Evolutionary conservation across 495 filamentous ascomycete genomes (phyloP), one percentile per base, ranked within the genome.

Genomic region (Talaromyces proteolyticus): DNA sequence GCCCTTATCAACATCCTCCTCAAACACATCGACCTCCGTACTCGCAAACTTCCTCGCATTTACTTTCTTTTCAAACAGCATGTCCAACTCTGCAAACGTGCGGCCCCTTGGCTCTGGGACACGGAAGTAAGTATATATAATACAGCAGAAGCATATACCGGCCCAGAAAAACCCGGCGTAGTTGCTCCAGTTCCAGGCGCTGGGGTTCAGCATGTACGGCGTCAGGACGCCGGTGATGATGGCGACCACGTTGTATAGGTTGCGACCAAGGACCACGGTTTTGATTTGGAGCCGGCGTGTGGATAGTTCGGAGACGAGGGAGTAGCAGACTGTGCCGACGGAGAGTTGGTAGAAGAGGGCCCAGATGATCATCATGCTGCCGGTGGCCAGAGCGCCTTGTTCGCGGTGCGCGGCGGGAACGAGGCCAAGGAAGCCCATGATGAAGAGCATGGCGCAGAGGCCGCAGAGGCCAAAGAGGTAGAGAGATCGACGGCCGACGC

Each of bases 121-220:
- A 6, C 87, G 79, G 75, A 89, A 89, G 65, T 80, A 91, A 0
- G 79, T 78, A 63, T 87, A 91, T 4, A 88, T 64, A 48, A 89
- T 78, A 64, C 84, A 88, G 29, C 80, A 61, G 68, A 87, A 87
- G 63, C 85, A 87, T 44, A 81, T 80, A 0, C 81, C 85, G 7
- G 77, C 84, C 85, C 84, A 91, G 73, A 91, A 89, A 65, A 91
- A 88, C n/a, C 84, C 86, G n/a, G 85, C 74, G 51, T 79, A 87
- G 54, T 86, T 87, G 42, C 76, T 69, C 86, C 85, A 92, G 64
- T 87, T 60, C 86, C 87, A 90, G 0, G 80, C 85, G 0, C 64
- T 68, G 0, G 85, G 84, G 66, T 89, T 90, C 26, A 91, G 65
- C 85, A 88, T 87, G 58, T 87, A 86, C 0, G 85, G 84, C 0